These are phyloP conservation scores for Pichia nanzhaoensis DNA, from an alignment of 805 yeast species.

Conservation along the genomic window DNA sequence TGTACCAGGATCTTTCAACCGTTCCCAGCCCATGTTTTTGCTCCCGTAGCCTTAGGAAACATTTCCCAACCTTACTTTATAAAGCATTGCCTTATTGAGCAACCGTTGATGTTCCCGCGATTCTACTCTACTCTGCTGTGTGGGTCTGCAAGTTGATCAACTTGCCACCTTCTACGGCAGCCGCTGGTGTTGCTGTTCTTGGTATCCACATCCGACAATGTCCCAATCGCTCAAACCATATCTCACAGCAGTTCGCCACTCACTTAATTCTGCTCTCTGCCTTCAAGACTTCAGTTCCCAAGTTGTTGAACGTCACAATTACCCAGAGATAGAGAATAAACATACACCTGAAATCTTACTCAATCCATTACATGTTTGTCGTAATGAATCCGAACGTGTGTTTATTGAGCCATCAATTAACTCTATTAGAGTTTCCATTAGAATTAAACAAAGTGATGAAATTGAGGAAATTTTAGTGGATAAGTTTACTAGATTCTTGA, in stretches of 20 bases:
- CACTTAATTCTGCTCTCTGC: constrained; percentile 89
- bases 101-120: too few relatives aligned
- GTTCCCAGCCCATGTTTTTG: constrained; percentile 46
- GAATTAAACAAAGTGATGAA: constrained; percentile 96
- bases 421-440: constrained; percentile 83
- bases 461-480: constrained; percentile 92
- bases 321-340: constrained; percentile 89
- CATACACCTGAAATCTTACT: constrained; percentile 78
- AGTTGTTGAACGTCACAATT: constrained; percentile 91
- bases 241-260: constrained; percentile 84
- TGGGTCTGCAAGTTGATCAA: too few relatives aligned
- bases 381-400: constrained; percentile 91
- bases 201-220: constrained; percentile 27
- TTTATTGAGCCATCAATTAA: constrained; percentile 91
- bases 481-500: constrained; percentile 87
- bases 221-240: constrained; percentile 97
- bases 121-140: too few relatives aligned
- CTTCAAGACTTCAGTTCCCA: constrained; percentile 93
- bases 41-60: too few relatives aligned
- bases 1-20: constrained; percentile 46
- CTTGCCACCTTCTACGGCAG: background rate
- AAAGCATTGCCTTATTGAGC: too few relatives aligned
- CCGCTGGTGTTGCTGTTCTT: background rate
- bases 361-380: constrained; percentile 82
- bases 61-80: too few relatives aligned